Percentiles rank a stretch among this genome's conserved stretches.
phyloP scores from a whole-genome alignment of 768 basidiomycete genomes.

The Podaxis sp. region DNA sequence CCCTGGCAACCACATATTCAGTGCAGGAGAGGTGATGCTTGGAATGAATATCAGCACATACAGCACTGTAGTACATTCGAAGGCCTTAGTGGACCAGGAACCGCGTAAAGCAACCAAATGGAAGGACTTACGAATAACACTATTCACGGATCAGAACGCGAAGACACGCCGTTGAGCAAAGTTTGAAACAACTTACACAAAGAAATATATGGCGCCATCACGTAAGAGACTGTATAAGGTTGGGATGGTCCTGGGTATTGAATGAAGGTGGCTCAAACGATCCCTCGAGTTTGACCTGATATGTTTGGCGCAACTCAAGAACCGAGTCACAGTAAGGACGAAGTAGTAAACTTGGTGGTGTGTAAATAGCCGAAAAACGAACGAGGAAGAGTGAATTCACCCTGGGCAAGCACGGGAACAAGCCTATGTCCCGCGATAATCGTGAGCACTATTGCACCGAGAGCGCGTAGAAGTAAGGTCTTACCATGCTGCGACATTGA shows the following conservation, averaged over 20 bases:
- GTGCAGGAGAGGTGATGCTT: background rate
- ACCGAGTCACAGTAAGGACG: background rate
- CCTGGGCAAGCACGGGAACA: background rate
- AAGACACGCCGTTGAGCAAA: background rate
- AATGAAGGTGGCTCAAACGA: background rate
- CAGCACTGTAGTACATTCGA: background rate
- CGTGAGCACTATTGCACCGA: background rate
- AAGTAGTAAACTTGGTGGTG: background rate
- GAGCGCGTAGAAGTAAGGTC: background rate
- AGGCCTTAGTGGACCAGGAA: background rate
- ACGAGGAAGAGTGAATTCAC: background rate
- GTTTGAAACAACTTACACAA: background rate
- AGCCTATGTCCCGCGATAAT: background rate
- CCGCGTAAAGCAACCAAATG: no score
- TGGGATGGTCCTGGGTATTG: background rate
- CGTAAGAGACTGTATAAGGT: background rate
- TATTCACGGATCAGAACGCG: background rate
- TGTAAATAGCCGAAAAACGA: background rate
- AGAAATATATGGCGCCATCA: conserved; percentile 1
- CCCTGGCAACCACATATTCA: background rate
- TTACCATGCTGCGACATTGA: background rate
- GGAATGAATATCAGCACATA: background rate
- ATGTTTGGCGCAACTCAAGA: background rate
- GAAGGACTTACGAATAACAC: background rate
- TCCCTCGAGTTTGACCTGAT: background rate